These are phyloP conservation scores for Auricularia sp. DNA, from an alignment of 768 basidiomycete genomes.

Conservation along the genomic window DNA sequence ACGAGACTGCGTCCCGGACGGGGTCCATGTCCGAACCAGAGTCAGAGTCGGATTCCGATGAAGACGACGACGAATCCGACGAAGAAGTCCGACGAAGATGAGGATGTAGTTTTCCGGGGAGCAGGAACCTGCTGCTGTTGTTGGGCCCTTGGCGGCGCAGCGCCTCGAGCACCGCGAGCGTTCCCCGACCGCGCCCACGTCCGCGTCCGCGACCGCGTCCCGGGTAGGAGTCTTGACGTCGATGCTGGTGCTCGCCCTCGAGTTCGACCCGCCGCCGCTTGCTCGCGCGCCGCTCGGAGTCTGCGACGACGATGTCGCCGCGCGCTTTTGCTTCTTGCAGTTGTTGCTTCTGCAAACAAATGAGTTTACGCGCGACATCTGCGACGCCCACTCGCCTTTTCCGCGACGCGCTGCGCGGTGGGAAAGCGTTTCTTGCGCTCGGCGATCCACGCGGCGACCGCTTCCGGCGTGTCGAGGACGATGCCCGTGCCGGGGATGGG, in stretches of 20 bases:
- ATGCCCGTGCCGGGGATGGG: slow-evolving; percentile 74
- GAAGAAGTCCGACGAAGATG: neutral
- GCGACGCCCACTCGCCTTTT: slow-evolving; percentile 38
- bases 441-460: slow-evolving; percentile 73
- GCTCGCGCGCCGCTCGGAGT: slow-evolving; percentile 27
- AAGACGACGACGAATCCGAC: neutral
- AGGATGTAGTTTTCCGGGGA: neutral
- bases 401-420: slow-evolving; percentile 51
- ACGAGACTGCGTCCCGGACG: slow-evolving; percentile 17
- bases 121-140: neutral
- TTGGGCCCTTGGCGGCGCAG: neutral
- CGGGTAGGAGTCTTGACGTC: slow-evolving; percentile 6
- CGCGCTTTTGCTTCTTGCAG: slow-evolving; percentile 68
- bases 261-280: slow-evolving; percentile 34
- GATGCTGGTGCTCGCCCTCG: slow-evolving; percentile 3
- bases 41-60: slow-evolving; percentile 6
- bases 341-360: slow-evolving; percentile 41
- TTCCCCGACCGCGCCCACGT: slow-evolving; percentile 23
- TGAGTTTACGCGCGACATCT: too few species aligned
- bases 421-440: slow-evolving; percentile 87
- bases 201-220: slow-evolving; percentile 15
- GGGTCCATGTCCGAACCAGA: slow-evolving; percentile 21
- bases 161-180: slow-evolving; percentile 18
- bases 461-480: slow-evolving; percentile 69
- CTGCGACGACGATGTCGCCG: slow-evolving; percentile 54